phyloP scores from a whole-genome alignment of 1,284 basidiomycete genomes.

The Heterobasidion parviporum region DNA sequence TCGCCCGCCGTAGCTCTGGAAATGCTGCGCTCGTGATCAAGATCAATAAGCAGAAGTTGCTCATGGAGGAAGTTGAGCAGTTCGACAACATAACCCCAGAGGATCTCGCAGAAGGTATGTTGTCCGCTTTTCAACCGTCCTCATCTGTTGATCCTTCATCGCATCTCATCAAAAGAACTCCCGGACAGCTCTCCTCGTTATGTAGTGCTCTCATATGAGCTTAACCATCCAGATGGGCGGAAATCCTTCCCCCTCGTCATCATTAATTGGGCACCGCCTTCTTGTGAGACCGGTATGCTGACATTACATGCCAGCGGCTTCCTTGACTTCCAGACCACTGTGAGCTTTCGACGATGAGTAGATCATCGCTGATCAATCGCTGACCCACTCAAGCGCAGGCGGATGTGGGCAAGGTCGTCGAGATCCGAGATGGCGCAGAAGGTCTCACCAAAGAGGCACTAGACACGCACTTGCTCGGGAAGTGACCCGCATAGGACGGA shows the following conservation, averaged over 20 bases:
- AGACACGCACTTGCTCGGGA: conserved; percentile 49
- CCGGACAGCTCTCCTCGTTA: conserved; percentile 89
- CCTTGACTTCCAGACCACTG: conserved; percentile 71
- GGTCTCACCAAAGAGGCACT: conserved; percentile 66
- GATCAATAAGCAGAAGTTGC: conserved; percentile 74
- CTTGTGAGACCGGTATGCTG: conserved; percentile 67
- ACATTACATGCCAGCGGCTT: conserved; percentile 82
- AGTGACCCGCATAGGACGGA: background rate
- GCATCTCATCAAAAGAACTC: conserved; percentile 50
- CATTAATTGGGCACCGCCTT: conserved; percentile 79
- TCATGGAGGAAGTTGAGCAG: conserved; percentile 78
- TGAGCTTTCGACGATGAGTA: conserved; percentile 16
- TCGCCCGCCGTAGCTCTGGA: conserved; percentile 57
- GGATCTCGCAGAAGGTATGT: conserved; percentile 75
- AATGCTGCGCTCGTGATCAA: conserved; percentile 79
- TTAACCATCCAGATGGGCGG: conserved; percentile 78
- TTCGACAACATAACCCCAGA: conserved; percentile 72
- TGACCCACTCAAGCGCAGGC: conserved; percentile 31
- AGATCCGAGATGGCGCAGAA: conserved; percentile 76
- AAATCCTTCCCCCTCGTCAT: conserved; percentile 79
- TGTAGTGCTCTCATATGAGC: conserved; percentile 77
- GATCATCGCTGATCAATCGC: conserved; percentile 22
- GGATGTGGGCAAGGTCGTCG: conserved; percentile 69
- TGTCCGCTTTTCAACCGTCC: background rate
- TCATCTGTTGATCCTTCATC: background rate